Conservation (phyloP, 2,329 filamentous ascomycete genomes). For the Epichloe typhina region DNA sequence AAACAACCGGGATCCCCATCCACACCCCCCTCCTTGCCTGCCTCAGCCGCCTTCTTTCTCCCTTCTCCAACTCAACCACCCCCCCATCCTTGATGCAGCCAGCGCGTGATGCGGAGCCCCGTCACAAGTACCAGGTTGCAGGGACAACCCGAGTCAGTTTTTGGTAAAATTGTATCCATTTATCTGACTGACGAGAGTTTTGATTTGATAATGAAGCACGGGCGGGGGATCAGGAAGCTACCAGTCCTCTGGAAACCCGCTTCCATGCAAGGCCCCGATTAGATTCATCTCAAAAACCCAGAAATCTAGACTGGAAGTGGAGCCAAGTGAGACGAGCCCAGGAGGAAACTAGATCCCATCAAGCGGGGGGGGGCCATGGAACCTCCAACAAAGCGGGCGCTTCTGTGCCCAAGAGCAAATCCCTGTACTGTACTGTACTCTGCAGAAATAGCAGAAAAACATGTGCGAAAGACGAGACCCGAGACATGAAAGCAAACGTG, state of each 20-base stretch:
- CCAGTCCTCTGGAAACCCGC: background rate
- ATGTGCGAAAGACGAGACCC: background rate
- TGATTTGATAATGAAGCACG: background rate
- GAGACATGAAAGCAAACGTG: background rate
- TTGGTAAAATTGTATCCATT: background rate
- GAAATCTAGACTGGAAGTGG: background rate
- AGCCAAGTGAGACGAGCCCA: background rate
- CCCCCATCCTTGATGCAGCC: too few species aligned
- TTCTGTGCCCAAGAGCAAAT: background rate
- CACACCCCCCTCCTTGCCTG: too few species aligned
- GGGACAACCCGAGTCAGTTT: too few species aligned
- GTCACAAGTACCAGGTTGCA: too few species aligned
- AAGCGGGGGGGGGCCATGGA: background rate
- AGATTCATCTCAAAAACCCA: background rate
- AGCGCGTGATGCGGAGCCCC: too few species aligned
- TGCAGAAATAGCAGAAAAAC: too few species aligned
- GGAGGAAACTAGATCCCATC: background rate
- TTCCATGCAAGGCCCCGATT: background rate
- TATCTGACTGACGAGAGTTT: too few species aligned
- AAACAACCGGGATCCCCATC: background rate
- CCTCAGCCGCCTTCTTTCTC: background rate
- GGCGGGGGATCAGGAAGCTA: background rate
- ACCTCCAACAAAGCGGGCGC: background rate
- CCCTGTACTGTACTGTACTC: background rate
- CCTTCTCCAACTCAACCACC: too few species aligned